A percentile compares a stretch with the other conserved stretches of the same genome.
These are phyloP conservation scores for Komagataella pseudopastoris DNA, from an alignment of 805 yeast species.

Conservation along the genomic window DNA sequence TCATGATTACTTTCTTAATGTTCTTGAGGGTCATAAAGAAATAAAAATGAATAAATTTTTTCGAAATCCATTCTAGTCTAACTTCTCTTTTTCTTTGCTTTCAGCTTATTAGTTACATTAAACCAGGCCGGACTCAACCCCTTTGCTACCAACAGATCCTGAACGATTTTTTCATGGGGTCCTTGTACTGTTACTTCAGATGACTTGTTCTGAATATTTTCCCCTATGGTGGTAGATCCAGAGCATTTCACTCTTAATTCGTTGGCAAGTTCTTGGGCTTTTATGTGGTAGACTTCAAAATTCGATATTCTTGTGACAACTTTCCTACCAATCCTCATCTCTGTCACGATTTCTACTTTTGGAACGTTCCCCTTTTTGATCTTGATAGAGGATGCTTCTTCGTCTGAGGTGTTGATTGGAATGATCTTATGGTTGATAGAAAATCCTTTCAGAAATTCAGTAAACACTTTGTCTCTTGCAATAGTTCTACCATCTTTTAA, in stretches of 20 bases:
- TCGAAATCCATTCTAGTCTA: background rate
- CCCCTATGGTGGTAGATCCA: constrained; percentile 71
- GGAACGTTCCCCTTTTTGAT: constrained; percentile 60
- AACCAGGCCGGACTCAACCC: constrained; percentile 63
- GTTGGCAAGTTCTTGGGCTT: constrained; percentile 50
- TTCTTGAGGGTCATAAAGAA: constrained; percentile 31
- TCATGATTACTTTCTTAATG: constrained; percentile 47
- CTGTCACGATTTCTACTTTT: constrained; percentile 49
- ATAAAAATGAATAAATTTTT: background rate
- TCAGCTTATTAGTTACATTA: constrained; percentile 46
- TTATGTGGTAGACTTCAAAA: constrained; percentile 54
- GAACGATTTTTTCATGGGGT: constrained; percentile 55
- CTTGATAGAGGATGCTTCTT: constrained; percentile 15
- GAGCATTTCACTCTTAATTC: constrained; percentile 72
- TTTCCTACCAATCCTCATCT: constrained; percentile 72
- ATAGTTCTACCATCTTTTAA: constrained; percentile 9
- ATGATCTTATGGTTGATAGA: constrained; percentile 36
- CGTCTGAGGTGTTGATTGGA: constrained; percentile 25
- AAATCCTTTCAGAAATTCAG: constrained; percentile 28
- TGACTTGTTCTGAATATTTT: constrained; percentile 34
- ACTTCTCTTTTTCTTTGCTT: constrained; percentile 32
- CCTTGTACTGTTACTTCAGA: constrained; percentile 84
- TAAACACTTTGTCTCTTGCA: constrained; percentile 25
- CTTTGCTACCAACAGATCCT: constrained; percentile 39
- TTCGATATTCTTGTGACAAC: constrained; percentile 61